Conservation (phyloP, 345 rosid species). For the Brassica nigra region DNA sequence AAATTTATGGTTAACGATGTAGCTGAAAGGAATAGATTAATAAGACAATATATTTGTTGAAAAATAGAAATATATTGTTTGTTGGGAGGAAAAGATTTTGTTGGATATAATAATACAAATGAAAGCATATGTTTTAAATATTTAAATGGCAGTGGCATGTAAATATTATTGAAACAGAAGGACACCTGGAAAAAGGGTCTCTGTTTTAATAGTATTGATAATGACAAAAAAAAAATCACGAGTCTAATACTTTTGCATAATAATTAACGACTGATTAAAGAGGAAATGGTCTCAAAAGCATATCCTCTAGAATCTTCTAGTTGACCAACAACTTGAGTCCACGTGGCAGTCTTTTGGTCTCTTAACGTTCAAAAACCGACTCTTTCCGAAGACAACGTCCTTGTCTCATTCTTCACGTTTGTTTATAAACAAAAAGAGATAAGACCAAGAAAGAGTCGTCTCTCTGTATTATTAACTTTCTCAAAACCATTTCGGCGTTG, state of each 20-base stretch:
- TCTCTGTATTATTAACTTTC: background rate
- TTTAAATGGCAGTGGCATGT: no score
- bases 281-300: background rate
- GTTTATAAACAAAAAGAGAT: conserved; percentile 13
- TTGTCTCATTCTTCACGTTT: conserved; percentile 3
- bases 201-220: background rate
- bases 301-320: conserved; percentile 32
- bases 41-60: no score
- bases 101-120: no score
- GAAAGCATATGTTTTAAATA: no score
- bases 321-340: conserved; percentile 36
- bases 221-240: conserved; percentile 14
- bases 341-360: conserved; percentile 34
- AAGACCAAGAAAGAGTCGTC: conserved; percentile 5
- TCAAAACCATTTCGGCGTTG: conserved; percentile 22
- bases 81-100: no score
- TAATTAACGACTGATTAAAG: conserved; percentile 6
- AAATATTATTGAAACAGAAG: no score
- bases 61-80: no score
- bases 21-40: no score
- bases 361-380: conserved; percentile 14
- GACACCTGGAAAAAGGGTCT: no score
- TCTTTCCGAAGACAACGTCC: background rate
- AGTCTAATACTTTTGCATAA: conserved; percentile 20
- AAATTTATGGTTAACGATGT: no score